Percentiles rank a stretch among this genome's conserved stretches.
Conservation (phyloP, 2,329 filamentous ascomycete species). For the Fusarium succisae region DNA sequence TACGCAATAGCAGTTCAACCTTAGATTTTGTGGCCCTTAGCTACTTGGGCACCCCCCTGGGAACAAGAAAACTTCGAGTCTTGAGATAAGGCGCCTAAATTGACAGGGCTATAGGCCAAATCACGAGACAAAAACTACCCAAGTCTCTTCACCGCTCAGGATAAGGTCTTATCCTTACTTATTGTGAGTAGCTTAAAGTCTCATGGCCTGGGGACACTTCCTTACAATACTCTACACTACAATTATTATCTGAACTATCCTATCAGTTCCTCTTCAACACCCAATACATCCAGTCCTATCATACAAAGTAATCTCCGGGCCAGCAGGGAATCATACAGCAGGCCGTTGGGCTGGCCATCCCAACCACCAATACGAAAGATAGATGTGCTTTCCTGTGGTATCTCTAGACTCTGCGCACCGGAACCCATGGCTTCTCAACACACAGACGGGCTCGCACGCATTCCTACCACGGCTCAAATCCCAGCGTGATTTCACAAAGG, state of each 20-base stretch:
- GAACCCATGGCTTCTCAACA: not conserved
- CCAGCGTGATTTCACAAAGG: not conserved
- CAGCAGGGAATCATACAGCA: not conserved
- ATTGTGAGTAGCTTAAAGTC: not conserved
- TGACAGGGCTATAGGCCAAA: not conserved
- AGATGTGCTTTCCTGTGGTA: constrained; percentile 55
- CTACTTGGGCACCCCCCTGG: not conserved
- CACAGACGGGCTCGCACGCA: not conserved
- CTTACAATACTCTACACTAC: not conserved
- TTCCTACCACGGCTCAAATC: not conserved
- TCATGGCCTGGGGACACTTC: not conserved
- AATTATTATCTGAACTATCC: not conserved
- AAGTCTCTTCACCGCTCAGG: not conserved
- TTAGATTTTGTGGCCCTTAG: not conserved
- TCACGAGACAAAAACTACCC: too few species aligned
- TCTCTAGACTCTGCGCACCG: not conserved
- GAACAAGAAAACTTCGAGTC: not conserved
- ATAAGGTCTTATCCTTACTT: too few species aligned
- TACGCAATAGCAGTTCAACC: not conserved
- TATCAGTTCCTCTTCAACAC: not conserved
- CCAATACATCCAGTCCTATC: not conserved
- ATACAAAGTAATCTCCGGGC: not conserved
- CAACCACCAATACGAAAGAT: constrained; percentile 72
- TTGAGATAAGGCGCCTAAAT: not conserved
- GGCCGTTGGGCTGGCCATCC: constrained; percentile 66